phyloP scores from a whole-genome alignment of 1,139 yeast species.

The Diutina ranongensis region DNA sequence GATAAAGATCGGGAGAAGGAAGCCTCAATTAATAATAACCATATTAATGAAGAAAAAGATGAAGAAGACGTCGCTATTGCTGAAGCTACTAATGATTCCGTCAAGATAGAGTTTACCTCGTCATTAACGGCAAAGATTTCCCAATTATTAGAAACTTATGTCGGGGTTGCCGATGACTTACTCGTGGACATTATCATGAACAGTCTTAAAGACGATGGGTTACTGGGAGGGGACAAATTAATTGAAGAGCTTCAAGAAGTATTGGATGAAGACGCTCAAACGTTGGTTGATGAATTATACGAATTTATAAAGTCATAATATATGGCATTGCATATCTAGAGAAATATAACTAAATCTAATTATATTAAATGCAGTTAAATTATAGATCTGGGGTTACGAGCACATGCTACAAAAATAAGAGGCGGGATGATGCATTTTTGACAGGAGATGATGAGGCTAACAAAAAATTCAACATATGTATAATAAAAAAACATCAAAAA shows the following conservation, averaged over 20 bases:
- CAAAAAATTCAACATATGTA: no score
- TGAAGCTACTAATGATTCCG: background rate
- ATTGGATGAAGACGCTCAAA: constrained; percentile 5
- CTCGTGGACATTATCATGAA: background rate
- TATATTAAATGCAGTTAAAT: no score
- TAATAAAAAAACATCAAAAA: background rate
- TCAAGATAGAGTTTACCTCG: background rate
- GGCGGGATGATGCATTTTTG: no score
- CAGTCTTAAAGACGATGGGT: background rate
- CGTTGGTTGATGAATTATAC: constrained; percentile 2
- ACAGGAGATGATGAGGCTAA: background rate
- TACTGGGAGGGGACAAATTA: background rate
- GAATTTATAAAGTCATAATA: background rate
- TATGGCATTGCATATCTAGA: no score
- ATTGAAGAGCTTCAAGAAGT: background rate
- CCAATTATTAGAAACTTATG: background rate
- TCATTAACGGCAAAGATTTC: background rate
- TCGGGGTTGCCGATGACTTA: background rate
- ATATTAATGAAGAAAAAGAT: background rate
- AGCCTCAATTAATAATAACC: background rate
- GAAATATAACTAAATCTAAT: no score
- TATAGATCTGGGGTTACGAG: no score
- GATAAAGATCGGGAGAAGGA: background rate
- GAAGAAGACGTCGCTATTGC: background rate
- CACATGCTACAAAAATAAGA: no score